Evolutionary conservation across 306 rosid genomes (phyloP).

Genomic region (Mucuna pruriens): DNA sequence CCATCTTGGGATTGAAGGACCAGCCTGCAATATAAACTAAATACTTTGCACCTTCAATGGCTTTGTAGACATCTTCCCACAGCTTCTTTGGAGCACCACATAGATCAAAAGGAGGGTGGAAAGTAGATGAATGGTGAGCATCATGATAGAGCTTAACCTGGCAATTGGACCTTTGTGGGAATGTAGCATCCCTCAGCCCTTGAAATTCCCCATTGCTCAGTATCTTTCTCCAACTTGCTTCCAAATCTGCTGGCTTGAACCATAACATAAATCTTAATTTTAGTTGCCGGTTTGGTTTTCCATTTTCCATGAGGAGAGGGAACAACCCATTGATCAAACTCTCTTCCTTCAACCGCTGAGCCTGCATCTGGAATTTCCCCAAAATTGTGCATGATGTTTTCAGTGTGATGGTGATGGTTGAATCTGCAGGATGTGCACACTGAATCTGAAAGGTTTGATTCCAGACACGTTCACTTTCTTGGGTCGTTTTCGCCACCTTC

Average conservation of each 20-base stretch:
- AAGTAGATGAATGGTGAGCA: constrained; percentile 76
- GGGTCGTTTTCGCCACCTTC: constrained; percentile 66
- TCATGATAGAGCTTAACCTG: constrained; percentile 92
- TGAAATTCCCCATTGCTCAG: constrained; percentile 62
- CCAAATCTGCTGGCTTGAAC: constrained; percentile 79
- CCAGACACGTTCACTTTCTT: constrained; percentile 74
- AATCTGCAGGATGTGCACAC: constrained; percentile 72
- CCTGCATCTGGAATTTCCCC: constrained; percentile 75
- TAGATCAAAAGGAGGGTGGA: constrained; percentile 65
- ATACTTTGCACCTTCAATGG: constrained; percentile 81
- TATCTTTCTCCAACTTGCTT: constrained; percentile 70
- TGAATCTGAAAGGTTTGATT: constrained; percentile 85
- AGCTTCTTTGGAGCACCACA: constrained; percentile 69
- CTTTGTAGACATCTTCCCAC: constrained; percentile 94
- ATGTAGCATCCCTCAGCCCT: constrained; percentile 71
- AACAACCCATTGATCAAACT: constrained; percentile 72
- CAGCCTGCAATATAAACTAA: constrained; percentile 92
- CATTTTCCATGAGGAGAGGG: constrained; percentile 77
- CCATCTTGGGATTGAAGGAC: constrained; percentile 86
- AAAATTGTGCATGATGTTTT: constrained; percentile 66
- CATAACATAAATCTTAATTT: constrained; percentile 77
- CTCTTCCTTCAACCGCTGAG: constrained; percentile 56
- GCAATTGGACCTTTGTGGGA: constrained; percentile 78
- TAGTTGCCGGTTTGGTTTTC: constrained; percentile 64
- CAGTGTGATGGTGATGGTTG: constrained; percentile 65